These are phyloP conservation scores for Parastagonospora nodorum DNA, from an alignment of 2,329 filamentous ascomycete genomes.

Conservation along the genomic window DNA sequence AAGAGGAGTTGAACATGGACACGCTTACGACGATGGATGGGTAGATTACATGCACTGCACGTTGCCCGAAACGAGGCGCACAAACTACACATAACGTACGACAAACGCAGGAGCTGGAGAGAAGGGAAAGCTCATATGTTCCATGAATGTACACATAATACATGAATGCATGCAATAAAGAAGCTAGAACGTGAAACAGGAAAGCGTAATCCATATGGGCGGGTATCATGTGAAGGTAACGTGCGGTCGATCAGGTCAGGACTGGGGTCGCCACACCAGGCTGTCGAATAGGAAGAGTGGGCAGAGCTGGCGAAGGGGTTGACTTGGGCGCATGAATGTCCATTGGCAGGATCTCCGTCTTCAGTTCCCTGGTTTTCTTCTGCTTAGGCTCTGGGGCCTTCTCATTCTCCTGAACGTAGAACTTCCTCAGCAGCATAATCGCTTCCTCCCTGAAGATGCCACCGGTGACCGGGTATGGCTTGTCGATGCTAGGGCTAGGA, in stretches of 20 bases:
- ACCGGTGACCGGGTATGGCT: constrained; percentile 79
- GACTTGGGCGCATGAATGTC: constrained; percentile 47
- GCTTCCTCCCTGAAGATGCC: constrained; percentile 91
- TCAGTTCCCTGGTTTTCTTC: constrained; percentile 68
- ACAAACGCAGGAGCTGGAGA: too few species aligned
- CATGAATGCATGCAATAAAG: too few species aligned
- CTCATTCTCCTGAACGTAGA: constrained; percentile 98
- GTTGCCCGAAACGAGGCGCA: too few species aligned
- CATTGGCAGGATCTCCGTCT: constrained; percentile 61
- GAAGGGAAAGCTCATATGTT: too few species aligned
- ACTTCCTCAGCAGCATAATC: constrained; percentile 86
- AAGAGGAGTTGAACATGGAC: too few species aligned
- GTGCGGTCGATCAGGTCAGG: neutral
- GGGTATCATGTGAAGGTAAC: too few species aligned
- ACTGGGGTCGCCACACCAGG: neutral
- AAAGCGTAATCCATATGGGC: too few species aligned
- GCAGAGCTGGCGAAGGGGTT: constrained; percentile 24
- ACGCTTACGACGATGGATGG: too few species aligned
- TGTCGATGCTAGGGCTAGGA: constrained; percentile 69
- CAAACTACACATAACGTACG: too few species aligned
- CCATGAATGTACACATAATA: too few species aligned
- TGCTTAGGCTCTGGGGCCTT: constrained; percentile 71
- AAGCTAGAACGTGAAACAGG: too few species aligned
- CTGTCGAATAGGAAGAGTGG: neutral
- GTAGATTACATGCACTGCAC: too few species aligned